Evolutionary conservation across 768 basidiomycete genomes (phyloP), one percentile per base, ranked within the genome.

Genomic region (Phlebiopsis flavidoalba): DNA sequence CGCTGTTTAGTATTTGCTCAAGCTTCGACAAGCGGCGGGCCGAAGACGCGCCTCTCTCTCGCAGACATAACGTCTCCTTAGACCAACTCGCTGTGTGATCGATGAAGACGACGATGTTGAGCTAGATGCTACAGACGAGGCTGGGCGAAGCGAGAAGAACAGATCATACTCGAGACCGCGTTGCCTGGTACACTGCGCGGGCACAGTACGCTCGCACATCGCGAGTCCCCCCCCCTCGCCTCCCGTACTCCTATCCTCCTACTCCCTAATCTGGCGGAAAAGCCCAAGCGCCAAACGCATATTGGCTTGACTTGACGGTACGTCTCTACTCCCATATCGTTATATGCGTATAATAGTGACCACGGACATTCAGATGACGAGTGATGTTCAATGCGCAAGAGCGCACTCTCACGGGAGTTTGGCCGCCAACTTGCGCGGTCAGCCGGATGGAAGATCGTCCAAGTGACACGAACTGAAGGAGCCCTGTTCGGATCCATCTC

Each of bases 1-100:
- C 74, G 63, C 83, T 82, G 21, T 63, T 62, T 22, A 75, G 74
- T 40, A 81, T 84, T 47, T 83, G 48, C 68, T 75, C 19, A 78
- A 77, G 26, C 73, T 84, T 3, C 74, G 80, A 12, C 73, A 72
- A 3, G 72, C 75, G 5, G 79, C 79, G 0, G 62, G 62, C 66
- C 72, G 5, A 71, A 76, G 2, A 91, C 89, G 24, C 81, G 76
- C 75, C 92, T 2, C 74, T 93, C 36, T n/a, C 80, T 93, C 46
- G 88, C 84, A 0, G 90, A 93, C 64, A n/a, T 86, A 85, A n/a
- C n/a, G n/a, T 61, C 77, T 91, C 24, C 75, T 88, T n/a, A n/a
- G n/a, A n/a, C 3, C 87, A 89, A 1, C 73, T 87, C 0, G 88
- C 88, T n/a, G 0, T 91, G 88, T 65, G 76, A n/a, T 77, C n/a